These are phyloP conservation scores for Leersia perrieri DNA, from an alignment of 176 grass and related monocot genomes.

Conservation along the genomic window DNA sequence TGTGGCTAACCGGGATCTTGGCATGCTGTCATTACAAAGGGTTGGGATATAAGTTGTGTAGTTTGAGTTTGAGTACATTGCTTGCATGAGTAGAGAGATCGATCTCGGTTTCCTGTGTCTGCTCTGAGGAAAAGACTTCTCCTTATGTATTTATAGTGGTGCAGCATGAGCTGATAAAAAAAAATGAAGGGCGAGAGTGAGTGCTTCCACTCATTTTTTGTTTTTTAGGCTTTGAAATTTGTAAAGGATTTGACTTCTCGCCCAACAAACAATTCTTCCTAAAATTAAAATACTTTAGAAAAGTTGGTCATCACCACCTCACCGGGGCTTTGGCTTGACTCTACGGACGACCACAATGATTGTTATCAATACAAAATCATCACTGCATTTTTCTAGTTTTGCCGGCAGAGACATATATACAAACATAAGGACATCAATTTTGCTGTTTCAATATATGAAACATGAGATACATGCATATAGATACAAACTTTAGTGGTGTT, in stretches of 20 bases:
- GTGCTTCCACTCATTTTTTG: neutral
- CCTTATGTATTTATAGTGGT: slow-evolving; percentile 29
- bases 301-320: slow-evolving; percentile 1
- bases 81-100: slow-evolving; percentile 17
- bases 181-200: neutral
- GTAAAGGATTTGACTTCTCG: slow-evolving; percentile 23
- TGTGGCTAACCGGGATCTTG: neutral
- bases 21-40: slow-evolving; percentile 11
- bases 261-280: neutral
- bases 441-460: neutral
- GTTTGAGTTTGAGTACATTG: slow-evolving; percentile 34
- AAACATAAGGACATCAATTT: neutral
- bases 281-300: neutral
- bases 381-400: slow-evolving; percentile 4
- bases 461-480: neutral
- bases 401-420: neutral
- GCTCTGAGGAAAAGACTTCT: neutral
- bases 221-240: slow-evolving; percentile 19
- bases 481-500: neutral
- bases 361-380: slow-evolving; percentile 18
- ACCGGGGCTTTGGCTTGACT: neutral
- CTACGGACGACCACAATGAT: slow-evolving; percentile 12
- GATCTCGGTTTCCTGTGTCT: neutral
- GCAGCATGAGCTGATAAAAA: neutral
- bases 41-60: neutral